Percentiles rank a stretch among this genome's conserved stretches.
Conservation (phyloP, 148 eudicot species). For the Arbutus unedo region DNA sequence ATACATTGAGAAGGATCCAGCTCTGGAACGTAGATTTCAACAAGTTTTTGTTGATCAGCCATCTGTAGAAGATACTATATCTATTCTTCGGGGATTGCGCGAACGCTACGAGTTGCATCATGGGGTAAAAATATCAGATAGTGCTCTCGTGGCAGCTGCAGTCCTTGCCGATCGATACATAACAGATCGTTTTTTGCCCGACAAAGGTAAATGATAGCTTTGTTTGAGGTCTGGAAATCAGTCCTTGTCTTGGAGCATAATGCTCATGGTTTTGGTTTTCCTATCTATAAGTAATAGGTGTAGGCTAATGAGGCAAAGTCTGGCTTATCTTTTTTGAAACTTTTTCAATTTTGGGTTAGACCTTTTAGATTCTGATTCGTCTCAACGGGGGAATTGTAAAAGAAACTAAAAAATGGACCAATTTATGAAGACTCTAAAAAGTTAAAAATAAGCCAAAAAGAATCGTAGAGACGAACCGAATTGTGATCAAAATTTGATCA, state of each 20-base stretch:
- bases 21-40: slow-evolving; percentile 95
- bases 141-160: slow-evolving; percentile 91
- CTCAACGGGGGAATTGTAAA: neutral
- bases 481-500: neutral
- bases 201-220: slow-evolving; percentile 57
- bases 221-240: neutral
- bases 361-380: neutral
- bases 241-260: neutral
- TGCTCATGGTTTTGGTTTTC: slow-evolving; percentile 10
- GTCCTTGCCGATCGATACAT: slow-evolving; percentile 93
- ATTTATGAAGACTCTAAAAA: too few species aligned
- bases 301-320: neutral
- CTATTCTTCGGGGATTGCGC: slow-evolving; percentile 92
- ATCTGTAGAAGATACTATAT: slow-evolving; percentile 92
- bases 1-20: slow-evolving; percentile 95
- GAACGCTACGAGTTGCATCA: slow-evolving; percentile 97
- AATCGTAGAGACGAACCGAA: neutral
- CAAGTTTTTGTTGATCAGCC: slow-evolving; percentile 94
- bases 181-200: slow-evolving; percentile 92
- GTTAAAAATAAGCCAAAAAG: neutral
- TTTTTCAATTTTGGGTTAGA: neutral
- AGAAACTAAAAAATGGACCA: neutral
- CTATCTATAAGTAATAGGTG: neutral
- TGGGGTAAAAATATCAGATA: slow-evolving; percentile 95
- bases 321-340: neutral